Base-by-base conservation (phyloP, 176 grass and related monocot species). In the Rhipidocladum racemiflorum region DNA sequence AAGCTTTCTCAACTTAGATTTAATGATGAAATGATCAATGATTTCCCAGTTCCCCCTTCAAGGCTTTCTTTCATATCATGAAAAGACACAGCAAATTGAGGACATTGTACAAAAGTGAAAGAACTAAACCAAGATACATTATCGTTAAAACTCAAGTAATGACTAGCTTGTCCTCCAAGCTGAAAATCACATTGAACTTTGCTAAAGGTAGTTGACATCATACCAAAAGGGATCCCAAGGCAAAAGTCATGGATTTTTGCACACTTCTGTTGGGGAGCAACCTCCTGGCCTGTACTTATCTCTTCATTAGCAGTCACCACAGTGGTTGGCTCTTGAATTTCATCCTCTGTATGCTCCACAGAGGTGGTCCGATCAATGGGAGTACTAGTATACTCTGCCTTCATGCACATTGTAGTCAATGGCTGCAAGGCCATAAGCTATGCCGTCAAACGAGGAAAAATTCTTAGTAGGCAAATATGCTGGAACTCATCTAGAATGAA, bases 211-310 rank as follows among this genome's bases (percentile, higher is more conserved):
- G 23, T 8, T 68, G 68, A 10, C 62, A 51, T 76, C 77, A 77
- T 93, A 98, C 92, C 96, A 80, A 89, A 98, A 70, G 92, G 95
- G 74, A 98, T 98, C 84, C 92, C 96, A 7, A 98, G 80, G 76
- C 92, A 98, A 86, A 98, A 98, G 70, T 98, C 96, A 51, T 95
- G 96, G 51, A 98, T 98, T 84, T 83, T 98, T 43, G 95, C 88
- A 88, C 64, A 78, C 46, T 88, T 92, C 56, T 93, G 85, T 20
- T 79, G 85, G 65, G 84, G 32, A 64, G 70, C 73, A 78, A 39
- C 82, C 55, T 87, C 81, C 39, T 88, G 76, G n/a, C 73, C 82
- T 45, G 50, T 51, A 24, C 72, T 75, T 62, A 28, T 51, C 44
- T 81, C 82, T 68, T 79, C 86, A 87, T 55, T 32, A 75, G 72